These are phyloP conservation scores for Linnemannia schmuckeri DNA, from an alignment of 192 early-diverging fungal genomes.

Conservation along the genomic window DNA sequence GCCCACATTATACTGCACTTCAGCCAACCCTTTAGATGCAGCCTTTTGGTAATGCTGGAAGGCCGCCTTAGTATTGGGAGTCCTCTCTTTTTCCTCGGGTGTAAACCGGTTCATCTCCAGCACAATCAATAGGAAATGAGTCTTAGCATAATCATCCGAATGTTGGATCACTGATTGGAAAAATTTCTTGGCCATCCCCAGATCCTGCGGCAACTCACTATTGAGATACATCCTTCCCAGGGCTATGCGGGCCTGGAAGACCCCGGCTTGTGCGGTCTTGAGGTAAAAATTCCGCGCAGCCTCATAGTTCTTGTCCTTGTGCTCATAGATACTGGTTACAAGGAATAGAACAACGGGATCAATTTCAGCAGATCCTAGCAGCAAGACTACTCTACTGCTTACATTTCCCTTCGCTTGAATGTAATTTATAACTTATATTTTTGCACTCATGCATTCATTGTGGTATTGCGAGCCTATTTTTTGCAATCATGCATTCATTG, in stretches of 20 bases:
- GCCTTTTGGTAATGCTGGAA: constrained; percentile 67
- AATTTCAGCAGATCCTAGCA: too few relatives aligned
- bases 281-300: constrained; percentile 62
- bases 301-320: constrained; percentile 51
- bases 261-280: constrained; percentile 54
- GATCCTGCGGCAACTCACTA: constrained; percentile 30
- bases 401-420: too few relatives aligned
- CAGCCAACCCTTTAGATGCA: constrained; percentile 62
- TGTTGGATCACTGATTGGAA: constrained; percentile 54
- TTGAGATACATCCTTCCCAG: constrained; percentile 58
- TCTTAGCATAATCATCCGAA: constrained; percentile 26
- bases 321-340: constrained; percentile 60
- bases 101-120: constrained; percentile 23
- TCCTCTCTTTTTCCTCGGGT: constrained; percentile 10
- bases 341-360: too few relatives aligned
- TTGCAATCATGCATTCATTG: too few relatives aligned
- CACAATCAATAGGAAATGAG: constrained; percentile 33
- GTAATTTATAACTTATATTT: too few relatives aligned
- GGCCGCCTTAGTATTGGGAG: constrained; percentile 43
- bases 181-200: constrained; percentile 49
- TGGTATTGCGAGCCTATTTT: too few relatives aligned
- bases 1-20: constrained; percentile 69
- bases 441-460: too few relatives aligned
- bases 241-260: constrained; percentile 51
- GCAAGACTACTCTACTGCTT: too few relatives aligned